Evolutionary conservation across 352 stramenopile genomes (phyloP), one percentile per base, ranked within the genome.

Genomic region (Thraustochytrium sp.): DNA sequence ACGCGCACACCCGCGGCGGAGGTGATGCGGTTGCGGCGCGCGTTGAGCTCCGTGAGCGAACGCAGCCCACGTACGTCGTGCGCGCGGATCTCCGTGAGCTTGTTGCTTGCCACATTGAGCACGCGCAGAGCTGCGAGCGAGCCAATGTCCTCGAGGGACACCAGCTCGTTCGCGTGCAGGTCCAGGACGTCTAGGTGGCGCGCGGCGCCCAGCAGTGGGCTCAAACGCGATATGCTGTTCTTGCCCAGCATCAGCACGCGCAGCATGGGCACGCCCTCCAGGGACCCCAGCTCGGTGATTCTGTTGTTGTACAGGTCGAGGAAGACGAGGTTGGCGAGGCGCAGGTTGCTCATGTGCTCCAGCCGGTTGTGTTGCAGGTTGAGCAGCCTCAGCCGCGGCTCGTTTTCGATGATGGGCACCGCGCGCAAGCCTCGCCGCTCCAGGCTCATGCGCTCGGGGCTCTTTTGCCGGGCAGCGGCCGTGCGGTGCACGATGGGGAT

Each of bases 361-460:
- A 97, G 96, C 13, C 88, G 74, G 84, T 97, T 97, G 87, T 97
- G 96, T 85, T 97, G 93, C 34, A 95, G 86, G 82, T 96, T 97
- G 34, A 97, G 88, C 2, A 97, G 87, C 2, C 93, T 91, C 13
- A 97, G 87, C 62, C 92, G 91, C 48, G 93, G 89, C 68, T 97
- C 93, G 21, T 92, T 92, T 85, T 97, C 91, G n/a, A 97, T 87
- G 9, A 95, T 80, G 2, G 88, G 87, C n/a, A 87, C 87, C 38
- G 84, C 78, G 4, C 83, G 87, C 8, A 97, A 85, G 55, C 94
- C 92, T 18, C 92, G 87, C 1, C 92, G 89, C 76, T 97, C 93
- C 13, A 97, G 86, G 84, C 96, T 97, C n/a, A 97, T 85, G 1
- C 92, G 89, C 82, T 96, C 92, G 0, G 90, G 90, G 73, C 93